Evolutionary conservation across 192 early-diverging fungal species (phyloP).

Genomic region (Phlyctochytrium bullatum): DNA sequence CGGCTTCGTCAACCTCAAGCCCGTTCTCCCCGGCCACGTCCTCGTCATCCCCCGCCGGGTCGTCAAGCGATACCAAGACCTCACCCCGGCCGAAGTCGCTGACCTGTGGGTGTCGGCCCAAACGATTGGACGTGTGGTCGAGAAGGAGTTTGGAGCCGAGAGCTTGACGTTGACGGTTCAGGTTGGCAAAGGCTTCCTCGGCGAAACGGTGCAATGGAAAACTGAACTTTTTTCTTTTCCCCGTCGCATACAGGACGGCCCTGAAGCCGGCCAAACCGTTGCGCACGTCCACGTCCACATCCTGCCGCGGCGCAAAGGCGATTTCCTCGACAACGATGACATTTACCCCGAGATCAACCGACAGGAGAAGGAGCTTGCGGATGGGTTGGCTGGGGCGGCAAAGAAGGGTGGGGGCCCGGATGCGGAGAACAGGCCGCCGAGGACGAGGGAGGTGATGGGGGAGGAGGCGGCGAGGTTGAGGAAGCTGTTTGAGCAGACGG

Average conservation of each 20-base stretch:
- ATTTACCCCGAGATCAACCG: conserved; percentile 76
- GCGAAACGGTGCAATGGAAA: background rate
- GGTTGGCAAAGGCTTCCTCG: conserved; percentile 41
- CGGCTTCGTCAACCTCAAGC: conserved; percentile 92
- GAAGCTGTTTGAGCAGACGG: conserved; percentile 33
- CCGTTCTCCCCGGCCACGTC: conserved; percentile 67
- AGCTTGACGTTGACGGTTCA: conserved; percentile 80
- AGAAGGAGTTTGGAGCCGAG: conserved; percentile 66
- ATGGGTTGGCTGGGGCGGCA: conserved; percentile 24
- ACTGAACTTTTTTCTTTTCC: background rate
- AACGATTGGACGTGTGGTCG: conserved; percentile 68
- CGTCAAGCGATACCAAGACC: conserved; percentile 70
- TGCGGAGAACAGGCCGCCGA: conserved; percentile 58
- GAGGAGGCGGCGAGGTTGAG: conserved; percentile 57
- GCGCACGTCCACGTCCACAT: conserved; percentile 91
- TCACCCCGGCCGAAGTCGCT: conserved; percentile 72
- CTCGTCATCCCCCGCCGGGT: conserved; percentile 70
- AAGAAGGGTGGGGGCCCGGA: conserved; percentile 42
- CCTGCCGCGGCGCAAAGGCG: conserved; percentile 76
- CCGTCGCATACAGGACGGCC: conserved; percentile 2
- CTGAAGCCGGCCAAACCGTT: conserved; percentile 72
- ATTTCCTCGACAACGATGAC: conserved; percentile 85
- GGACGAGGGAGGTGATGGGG: conserved; percentile 80
- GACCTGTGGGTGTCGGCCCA: conserved; percentile 85
- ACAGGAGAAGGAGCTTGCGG: conserved; percentile 39